These are phyloP conservation scores for Xylariales sp. DNA, from an alignment of 2,329 filamentous ascomycete genomes.

Conservation along the genomic window DNA sequence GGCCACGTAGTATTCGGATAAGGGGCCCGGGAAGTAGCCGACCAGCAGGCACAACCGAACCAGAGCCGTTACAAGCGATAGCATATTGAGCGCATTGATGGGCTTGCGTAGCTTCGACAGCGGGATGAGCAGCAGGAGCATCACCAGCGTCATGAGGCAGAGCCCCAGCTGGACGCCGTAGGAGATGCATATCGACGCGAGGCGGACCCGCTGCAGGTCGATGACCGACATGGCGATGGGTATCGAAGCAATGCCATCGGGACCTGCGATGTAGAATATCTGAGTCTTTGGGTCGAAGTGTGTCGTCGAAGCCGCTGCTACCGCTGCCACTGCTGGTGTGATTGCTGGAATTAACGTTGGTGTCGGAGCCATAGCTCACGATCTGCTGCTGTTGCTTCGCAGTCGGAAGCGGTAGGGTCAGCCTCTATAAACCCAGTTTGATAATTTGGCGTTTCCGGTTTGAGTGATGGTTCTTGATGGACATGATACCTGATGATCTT, in stretches of 20 bases:
- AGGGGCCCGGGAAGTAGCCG: constrained; percentile 57
- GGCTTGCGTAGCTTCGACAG: constrained; percentile 58
- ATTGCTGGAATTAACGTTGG: too few relatives aligned
- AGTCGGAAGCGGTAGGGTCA: too few relatives aligned
- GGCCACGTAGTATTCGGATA: constrained; percentile 56
- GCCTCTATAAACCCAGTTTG: too few relatives aligned
- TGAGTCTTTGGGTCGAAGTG: constrained; percentile 16
- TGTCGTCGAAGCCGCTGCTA: too few relatives aligned
- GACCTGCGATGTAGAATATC: constrained; percentile 18
- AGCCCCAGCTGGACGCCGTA: constrained; percentile 69
- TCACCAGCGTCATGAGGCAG: constrained; percentile 57
- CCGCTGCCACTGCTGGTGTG: too few relatives aligned
- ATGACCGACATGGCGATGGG: constrained; percentile 15
- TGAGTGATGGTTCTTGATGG: too few relatives aligned
- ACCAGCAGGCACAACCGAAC: constrained; percentile 54
- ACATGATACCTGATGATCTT: too few relatives aligned
- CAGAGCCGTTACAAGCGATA: constrained; percentile 56
- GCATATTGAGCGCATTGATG: constrained; percentile 62
- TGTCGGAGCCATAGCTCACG: too few relatives aligned
- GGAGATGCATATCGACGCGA: constrained; percentile 47
- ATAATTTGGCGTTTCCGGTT: too few relatives aligned
- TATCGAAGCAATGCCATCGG: constrained; percentile 10
- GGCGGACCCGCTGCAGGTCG: constrained; percentile 17
- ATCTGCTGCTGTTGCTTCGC: too few relatives aligned
- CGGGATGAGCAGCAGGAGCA: constrained; percentile 64